Conservation (phyloP, 139 green algal genomes). For the Asterochloris sp. region DNA sequence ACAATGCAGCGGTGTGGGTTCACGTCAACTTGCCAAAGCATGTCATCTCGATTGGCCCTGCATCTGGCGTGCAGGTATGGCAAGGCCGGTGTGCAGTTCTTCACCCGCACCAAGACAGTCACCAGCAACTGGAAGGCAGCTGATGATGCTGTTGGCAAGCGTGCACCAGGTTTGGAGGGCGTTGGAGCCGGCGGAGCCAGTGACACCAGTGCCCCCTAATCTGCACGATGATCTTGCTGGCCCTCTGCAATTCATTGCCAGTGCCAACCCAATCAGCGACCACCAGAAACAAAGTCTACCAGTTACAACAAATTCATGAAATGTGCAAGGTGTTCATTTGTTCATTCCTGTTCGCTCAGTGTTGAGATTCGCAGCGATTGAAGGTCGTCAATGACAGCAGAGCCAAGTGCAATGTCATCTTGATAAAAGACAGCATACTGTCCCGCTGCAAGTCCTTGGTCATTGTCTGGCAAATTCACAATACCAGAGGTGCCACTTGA, state of each 20-base stretch:
- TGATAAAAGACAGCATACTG: constrained; percentile 97
- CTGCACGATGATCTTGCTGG: too few species aligned
- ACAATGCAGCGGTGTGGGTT: too few species aligned
- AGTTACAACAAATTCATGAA: too few species aligned
- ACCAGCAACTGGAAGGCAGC: constrained; percentile 78
- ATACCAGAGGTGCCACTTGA: constrained; percentile 4
- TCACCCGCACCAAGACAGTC: constrained; percentile 90
- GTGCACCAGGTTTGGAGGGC: constrained; percentile 50
- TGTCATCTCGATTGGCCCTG: not conserved
- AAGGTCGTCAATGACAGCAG: constrained; percentile 48
- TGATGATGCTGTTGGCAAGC: constrained; percentile 23
- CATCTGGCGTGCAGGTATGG: constrained; percentile 58
- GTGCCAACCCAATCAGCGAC: too few species aligned
- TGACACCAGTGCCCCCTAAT: too few species aligned
- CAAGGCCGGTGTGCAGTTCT: constrained; percentile 88
- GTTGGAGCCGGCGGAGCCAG: constrained; percentile 30
- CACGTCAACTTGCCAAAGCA: constrained; percentile 11
- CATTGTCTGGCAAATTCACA: constrained; percentile 63
- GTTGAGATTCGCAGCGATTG: too few species aligned
- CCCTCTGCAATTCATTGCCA: too few species aligned
- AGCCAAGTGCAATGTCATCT: constrained; percentile 71
- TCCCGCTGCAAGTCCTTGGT: constrained; percentile 92
- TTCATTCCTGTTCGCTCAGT: too few species aligned
- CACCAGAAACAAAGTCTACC: too few species aligned
- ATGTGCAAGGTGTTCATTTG: too few species aligned